Conservation (phyloP, 495 filamentous ascomycete genomes). For the Penicillium canescens region DNA sequence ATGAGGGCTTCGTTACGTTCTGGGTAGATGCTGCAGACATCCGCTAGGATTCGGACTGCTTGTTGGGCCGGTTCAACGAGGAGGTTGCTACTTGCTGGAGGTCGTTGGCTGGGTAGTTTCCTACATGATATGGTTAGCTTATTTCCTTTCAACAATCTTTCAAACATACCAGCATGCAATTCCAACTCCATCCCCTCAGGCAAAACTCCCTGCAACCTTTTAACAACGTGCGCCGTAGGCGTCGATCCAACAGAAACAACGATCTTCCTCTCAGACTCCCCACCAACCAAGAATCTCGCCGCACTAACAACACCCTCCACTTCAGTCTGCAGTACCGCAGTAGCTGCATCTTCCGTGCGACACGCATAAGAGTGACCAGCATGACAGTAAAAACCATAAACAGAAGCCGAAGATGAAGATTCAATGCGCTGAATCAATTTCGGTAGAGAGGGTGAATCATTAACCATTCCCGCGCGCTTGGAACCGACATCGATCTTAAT, state of each 20-base stretch:
- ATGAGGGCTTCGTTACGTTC: constrained; percentile 31
- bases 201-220: constrained; percentile 16
- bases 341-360: constrained; percentile 14
- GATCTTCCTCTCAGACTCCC: constrained; percentile 10
- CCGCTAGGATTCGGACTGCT: constrained; percentile 21
- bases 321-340: constrained; percentile 12
- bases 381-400: constrained; percentile 27
- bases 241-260: constrained; percentile 37
- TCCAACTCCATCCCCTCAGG: constrained; percentile 27
- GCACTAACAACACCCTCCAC: constrained; percentile 23
- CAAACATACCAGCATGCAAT: constrained; percentile 26
- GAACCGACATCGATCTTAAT: constrained; percentile 32
- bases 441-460: constrained; percentile 9
- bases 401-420: constrained; percentile 13
- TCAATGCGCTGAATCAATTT: constrained; percentile 17
- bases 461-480: constrained; percentile 20
- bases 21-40: constrained; percentile 27
- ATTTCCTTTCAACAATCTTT: too few relatives aligned
- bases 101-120: constrained; percentile 27
- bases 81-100: constrained; percentile 28
- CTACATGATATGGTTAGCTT: not conserved
- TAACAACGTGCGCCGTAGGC: constrained; percentile 36
- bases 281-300: constrained; percentile 9
- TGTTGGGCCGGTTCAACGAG: constrained; percentile 18
- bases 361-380: constrained; percentile 28